Evolutionary conservation across 2,329 filamentous ascomycete genomes (phyloP), one percentile per base, ranked within the genome.

Genomic region (Ophiostoma quercus): DNA sequence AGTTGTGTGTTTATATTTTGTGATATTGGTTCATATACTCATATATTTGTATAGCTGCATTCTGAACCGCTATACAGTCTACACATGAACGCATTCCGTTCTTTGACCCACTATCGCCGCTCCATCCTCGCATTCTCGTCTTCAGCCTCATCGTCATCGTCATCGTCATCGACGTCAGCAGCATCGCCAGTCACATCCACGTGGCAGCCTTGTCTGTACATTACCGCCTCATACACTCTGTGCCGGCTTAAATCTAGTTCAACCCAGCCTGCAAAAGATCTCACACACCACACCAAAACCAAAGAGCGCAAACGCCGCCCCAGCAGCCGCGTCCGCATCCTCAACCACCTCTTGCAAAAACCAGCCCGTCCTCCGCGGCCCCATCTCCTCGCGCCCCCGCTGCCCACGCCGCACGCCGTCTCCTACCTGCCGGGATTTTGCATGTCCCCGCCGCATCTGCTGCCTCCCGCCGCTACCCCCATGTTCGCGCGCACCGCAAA

Each of bases 391-490:
- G 22, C 2, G 4, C 37, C 65, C n/a, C n/a, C 65, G 34, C 34
- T 29, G 65, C 65, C 65, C 6, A 66, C 65, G 6, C 65, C 65
- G n/a, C 65, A 66, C 65, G 65, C 65, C 65, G n/a, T 22, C 19
- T 66, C 65, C 6, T 47, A 43, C 39, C 37, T 43, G 11, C 19
- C 37, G 9, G 65, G 65, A 12, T 43, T 43, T 37, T 43, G 65
- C 65, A 14, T 29, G 37, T 43, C 65, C 37, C 65, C 65, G 65
- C 19, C 65, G 19, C 65, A 66, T 19, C 65, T 66, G 22, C 43
- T 19, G n/a, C 62, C 62, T 11, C 25, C n/a, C 34, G 2, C 60
- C 29, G 39, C 47, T 29, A 65, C 37, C 3, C 67, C 60, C 41
- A 34, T 22, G 14, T 32, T 65, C 11, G 62, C 62, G 22, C 25